Evolutionary conservation across 805 yeast species (phyloP), one percentile per base, ranked within the genome.

Genomic region (Cyberlindnera euphorbiiphila): DNA sequence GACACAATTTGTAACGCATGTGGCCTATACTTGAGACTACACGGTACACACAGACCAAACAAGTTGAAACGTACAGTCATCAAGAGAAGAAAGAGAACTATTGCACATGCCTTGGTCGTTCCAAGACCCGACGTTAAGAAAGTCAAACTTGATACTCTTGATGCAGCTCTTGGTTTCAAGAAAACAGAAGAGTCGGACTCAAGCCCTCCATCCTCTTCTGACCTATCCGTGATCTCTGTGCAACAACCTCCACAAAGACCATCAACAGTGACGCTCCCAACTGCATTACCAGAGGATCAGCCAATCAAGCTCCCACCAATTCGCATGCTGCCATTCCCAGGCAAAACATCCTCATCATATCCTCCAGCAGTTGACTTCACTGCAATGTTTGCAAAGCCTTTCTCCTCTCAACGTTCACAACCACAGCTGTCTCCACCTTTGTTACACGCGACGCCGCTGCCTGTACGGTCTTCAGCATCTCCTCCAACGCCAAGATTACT

Each of bases 1-100:
- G 80, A 85, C 50, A 82, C 88, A 18, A 85, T 86, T 17, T 85
- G 95, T 66, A 85, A 85, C 53, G 95, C 95, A 1, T 85, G 95
- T 63, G 95, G 88, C 3, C 62, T 86, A 21, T 86, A 85, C 58
- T 80, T 76, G 59, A 66, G 78, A 41, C 68, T 86, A 29, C 94
- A 85, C 53, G 89, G 91, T 1, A 66, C 67, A 26, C 88, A 82
- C 51, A 67, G 95, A 34, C 95, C 95, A 2, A 78, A 78, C 13
- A 76, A 76, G 41, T 72, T 85, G 83, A 82, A 83, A 51, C 72
- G 81, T 49, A 68, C 71, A 38, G 77, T 85, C 29, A 85, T 85
- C 45, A 84, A 83, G 57, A 71, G 95, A 50, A 68, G 95, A 39
- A 81, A 77, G 46, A 69, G 93, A 49, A 53, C 46, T n/a, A 18